A percentile compares a stretch with the other conserved stretches of the same genome.
phyloP scores from a whole-genome alignment of 345 rosid species.

The Eucalyptus marginata region DNA sequence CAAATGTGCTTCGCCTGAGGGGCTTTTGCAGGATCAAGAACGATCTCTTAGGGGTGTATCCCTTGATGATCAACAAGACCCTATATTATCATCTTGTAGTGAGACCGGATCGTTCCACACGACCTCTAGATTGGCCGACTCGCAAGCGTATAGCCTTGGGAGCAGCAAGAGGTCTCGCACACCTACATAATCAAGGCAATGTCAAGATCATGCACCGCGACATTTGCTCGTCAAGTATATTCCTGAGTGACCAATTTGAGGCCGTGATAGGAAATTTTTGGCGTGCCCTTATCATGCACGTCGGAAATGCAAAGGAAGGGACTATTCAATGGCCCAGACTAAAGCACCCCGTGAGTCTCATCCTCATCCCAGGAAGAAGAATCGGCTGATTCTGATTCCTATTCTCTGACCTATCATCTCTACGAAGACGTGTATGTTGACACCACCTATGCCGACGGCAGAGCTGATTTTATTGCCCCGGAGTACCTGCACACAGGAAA shows the following conservation, averaged over 20 bases:
- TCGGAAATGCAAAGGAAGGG: not conserved
- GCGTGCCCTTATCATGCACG: not conserved
- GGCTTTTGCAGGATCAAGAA: not conserved
- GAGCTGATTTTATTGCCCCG: too few species aligned
- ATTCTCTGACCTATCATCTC: not conserved
- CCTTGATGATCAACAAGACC: not conserved
- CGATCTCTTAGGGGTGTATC: not conserved
- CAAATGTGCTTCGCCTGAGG: not conserved
- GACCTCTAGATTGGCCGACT: not conserved
- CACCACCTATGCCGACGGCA: not conserved
- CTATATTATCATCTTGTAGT: not conserved
- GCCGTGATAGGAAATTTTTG: not conserved
- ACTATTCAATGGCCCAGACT: not conserved
- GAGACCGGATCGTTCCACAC: not conserved
- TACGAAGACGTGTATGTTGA: not conserved
- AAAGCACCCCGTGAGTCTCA: too few species aligned
- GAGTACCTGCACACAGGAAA: not conserved
- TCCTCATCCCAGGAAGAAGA: too few species aligned
- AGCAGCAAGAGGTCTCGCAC: not conserved
- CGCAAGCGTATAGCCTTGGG: not conserved
- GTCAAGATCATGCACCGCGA: not conserved
- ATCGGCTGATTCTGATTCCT: not conserved
- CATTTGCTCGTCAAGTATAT: not conserved
- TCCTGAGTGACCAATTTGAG: not conserved
- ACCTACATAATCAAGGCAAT: not conserved